Evolutionary conservation across 176 grass and related monocot genomes (phyloP), one percentile per base, ranked within the genome.

Genomic region (Urochloa ruziziensis): DNA sequence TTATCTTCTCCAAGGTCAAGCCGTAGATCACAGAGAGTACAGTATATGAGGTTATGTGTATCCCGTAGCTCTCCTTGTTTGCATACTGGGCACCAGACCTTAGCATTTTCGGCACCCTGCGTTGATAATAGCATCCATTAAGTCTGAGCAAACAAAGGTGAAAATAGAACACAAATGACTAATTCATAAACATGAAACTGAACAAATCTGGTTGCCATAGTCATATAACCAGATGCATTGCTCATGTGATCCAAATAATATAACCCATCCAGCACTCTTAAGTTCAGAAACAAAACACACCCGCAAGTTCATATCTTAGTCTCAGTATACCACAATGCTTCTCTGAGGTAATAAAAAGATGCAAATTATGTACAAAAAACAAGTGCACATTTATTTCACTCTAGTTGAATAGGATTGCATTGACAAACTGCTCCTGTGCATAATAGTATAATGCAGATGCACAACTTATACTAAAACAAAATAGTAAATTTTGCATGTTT

Each of bases 21-120:
- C 43, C 72, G 91, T 36, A 95, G 88, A 32, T 79, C 78, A 74
- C 96, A 95, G 17, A 75, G 67, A 81, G 88, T 93, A 85, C 93
- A 95, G 19, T 90, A 81, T 86, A 98, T 89, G 73, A 93, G 77
- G 82, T 92, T 92, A 80, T 85, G 84, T 9, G 68, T 79, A 67
- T 98, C 93, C 70, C 62, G 80, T 67, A 98, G 83, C 48, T 80
- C 89, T 85, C 96, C 96, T 83, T 77, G 78, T 87, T 94, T 95
- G 84, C 96, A 98, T 69, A 92, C 80, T 76, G 93, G 91, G 73
- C 93, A 98, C 93, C 91, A 98, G 27, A 98, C 53, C 74, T 87
- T 95, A 80, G 59, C 60, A 80, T 72, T 90, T 84, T 83, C 62
- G 0, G 16, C 42, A 81, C 33, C 70, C 90, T 92, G 85, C 46